Evolutionary conservation across 306 rosid species (phyloP).

Genomic region (Oemleria cerasiformis): DNA sequence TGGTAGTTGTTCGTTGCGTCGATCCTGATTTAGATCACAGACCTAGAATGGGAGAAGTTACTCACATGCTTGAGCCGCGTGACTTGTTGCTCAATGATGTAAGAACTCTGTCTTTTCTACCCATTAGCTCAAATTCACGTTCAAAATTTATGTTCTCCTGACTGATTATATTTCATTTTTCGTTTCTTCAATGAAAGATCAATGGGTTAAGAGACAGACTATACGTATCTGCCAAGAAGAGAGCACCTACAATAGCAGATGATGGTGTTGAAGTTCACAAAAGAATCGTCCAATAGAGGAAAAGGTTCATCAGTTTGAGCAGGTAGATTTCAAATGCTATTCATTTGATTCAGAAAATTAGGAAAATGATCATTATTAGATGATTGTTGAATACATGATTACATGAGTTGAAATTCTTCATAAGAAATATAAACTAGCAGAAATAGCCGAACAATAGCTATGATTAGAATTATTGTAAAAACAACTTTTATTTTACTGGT

Average conservation of each 20-base stretch:
- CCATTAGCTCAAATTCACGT: background rate
- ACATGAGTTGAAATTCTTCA: background rate
- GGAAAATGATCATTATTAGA: too few relatives aligned
- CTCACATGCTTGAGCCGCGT: slow-evolving; percentile 50
- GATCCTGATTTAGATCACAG: slow-evolving; percentile 44
- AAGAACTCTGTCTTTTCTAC: slow-evolving; percentile 17
- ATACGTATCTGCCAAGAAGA: slow-evolving; percentile 2
- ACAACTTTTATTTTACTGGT: background rate
- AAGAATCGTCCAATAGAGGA: background rate
- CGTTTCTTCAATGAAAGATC: slow-evolving; percentile 24
- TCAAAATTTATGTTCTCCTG: background rate
- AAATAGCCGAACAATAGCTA: too few relatives aligned
- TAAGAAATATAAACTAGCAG: background rate
- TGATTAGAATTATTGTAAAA: too few relatives aligned
- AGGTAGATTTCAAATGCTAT: too few relatives aligned
- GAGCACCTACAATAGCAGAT: slow-evolving; percentile 12
- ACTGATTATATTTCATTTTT: background rate
- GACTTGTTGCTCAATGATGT: slow-evolving; percentile 43
- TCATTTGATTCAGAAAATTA: too few relatives aligned
- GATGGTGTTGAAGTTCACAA: background rate
- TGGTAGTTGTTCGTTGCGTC: slow-evolving; percentile 59
- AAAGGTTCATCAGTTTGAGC: background rate
- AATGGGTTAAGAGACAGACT: slow-evolving; percentile 10
- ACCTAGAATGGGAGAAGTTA: slow-evolving; percentile 56
- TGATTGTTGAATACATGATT: too few relatives aligned